Base-by-base conservation (phyloP, 2,329 filamentous ascomycete species). In the Hawksworthiomyces lignivorus region DNA sequence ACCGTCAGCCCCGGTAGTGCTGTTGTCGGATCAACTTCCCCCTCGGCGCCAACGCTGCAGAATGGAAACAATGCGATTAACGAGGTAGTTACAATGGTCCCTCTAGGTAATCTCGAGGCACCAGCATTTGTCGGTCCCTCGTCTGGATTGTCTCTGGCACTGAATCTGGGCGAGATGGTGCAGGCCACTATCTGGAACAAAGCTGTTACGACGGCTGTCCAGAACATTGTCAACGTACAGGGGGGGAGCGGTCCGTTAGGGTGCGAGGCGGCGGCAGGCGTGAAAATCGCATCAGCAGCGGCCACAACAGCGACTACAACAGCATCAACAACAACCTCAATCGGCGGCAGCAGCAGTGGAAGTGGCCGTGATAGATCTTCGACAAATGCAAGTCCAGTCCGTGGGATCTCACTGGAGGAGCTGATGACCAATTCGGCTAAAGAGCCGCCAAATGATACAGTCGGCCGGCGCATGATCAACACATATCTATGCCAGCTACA, bases 181-280 rank as follows among this genome's bases (percentile, higher is more conserved):
- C 69, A 73, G 49, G 67, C 68, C 0, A 72, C 69, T 15, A 68
- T 72, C 2, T 73, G 69, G 70, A 71, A 71, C 36, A 72, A 73
- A n/a, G n/a, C n/a, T n/a, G n/a, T n/a, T n/a, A n/a, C n/a, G n/a
- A n/a, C n/a, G 47, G 65, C 68, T 3, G 54, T 72, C 22, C 26
- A 28, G 11, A 8, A 44, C 19, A 15, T 30, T 17, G 22, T 30
- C 30, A 10, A 34, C 15, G 38, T 12, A n/a, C 30, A 7, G 27
- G 27, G n/a, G n/a, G n/a, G n/a, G n/a, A n/a, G n/a, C n/a, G n/a
- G n/a, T n/a, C n/a, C n/a, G n/a, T n/a, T n/a, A n/a, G n/a, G n/a
- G n/a, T n/a, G n/a, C n/a, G n/a, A n/a, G n/a, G n/a, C n/a, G n/a
- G n/a, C n/a, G n/a, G n/a, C n/a, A n/a, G n/a, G n/a, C n/a, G n/a